phyloP scores from a whole-genome alignment of 2,329 filamentous ascomycete genomes.

The Neofusicoccum umdonicola region DNA sequence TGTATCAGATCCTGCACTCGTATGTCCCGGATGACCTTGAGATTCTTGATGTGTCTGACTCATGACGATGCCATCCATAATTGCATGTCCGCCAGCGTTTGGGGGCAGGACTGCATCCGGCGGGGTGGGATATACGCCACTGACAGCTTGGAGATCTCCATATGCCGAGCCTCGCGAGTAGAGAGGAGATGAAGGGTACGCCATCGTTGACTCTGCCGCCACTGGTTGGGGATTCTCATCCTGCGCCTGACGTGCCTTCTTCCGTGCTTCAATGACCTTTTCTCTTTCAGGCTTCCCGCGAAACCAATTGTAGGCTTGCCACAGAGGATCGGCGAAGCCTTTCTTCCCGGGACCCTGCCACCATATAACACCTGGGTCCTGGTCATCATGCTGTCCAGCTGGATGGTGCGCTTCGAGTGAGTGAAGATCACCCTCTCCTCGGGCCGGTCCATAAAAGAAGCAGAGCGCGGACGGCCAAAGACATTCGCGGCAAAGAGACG shows the following conservation, averaged over 20 bases:
- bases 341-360: conserved; percentile 5
- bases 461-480: conserved; percentile 38
- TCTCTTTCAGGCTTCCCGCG: conserved; percentile 34
- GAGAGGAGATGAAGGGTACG: conserved; percentile 37
- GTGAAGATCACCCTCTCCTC: background rate
- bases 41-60: background rate
- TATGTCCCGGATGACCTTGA: background rate
- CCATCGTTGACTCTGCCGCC: conserved; percentile 29
- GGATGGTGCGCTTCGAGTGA: conserved; percentile 5
- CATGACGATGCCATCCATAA: conserved; percentile 11
- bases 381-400: conserved; percentile 14
- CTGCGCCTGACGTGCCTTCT: conserved; percentile 44
- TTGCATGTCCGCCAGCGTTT: conserved; percentile 24
- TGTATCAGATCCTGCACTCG: background rate
- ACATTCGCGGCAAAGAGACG: conserved; percentile 22
- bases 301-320: conserved; percentile 38
- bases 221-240: conserved; percentile 49
- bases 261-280: conserved; percentile 35
- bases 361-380: background rate
- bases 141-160: conserved; percentile 36
- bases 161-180: conserved; percentile 34
- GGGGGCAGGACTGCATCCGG: conserved; percentile 37
- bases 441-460: conserved; percentile 17
- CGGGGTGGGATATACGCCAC: conserved; percentile 42
- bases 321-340: conserved; percentile 37